Conservation (phyloP, 1,284 basidiomycete species). For the Naganishia albida region DNA sequence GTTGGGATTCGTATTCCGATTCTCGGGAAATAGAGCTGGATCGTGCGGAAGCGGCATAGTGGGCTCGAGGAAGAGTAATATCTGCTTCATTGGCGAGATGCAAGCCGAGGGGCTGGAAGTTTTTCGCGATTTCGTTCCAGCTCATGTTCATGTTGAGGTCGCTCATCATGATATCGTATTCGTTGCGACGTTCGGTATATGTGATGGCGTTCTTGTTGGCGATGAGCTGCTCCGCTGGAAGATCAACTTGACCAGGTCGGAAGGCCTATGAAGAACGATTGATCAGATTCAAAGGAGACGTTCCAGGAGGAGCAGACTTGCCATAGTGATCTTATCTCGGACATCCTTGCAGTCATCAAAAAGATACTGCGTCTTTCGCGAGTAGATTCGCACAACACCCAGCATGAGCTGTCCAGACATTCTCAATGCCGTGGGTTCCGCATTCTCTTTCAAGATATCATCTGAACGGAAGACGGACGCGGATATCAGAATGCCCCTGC, state of each 20-base stretch:
- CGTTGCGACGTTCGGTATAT: conserved; percentile 43
- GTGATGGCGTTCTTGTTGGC: conserved; percentile 71
- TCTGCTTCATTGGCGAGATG: conserved; percentile 79
- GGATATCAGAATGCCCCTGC: background rate
- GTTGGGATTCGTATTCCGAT: conserved; percentile 63
- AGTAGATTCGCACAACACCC: conserved; percentile 96
- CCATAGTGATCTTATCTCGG: conserved; percentile 91
- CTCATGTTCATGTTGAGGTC: conserved; percentile 22
- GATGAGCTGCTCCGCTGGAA: conserved; percentile 88
- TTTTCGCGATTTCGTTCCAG: conserved; percentile 37
- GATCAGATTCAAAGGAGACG: background rate
- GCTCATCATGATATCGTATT: conserved; percentile 41
- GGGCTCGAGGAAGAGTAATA: conserved; percentile 68
- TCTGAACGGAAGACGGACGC: conserved; percentile 56
- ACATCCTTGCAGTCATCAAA: conserved; percentile 98
- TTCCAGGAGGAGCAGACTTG: conserved; percentile 46
- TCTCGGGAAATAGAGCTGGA: conserved; percentile 45
- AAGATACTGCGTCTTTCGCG: conserved; percentile 94
- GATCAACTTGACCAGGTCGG: conserved; percentile 86
- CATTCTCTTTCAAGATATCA: conserved; percentile 77
- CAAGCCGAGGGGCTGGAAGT: conserved; percentile 62
- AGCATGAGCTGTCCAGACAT: conserved; percentile 92
- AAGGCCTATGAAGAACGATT: conserved; percentile 66
- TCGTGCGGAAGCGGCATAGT: conserved; percentile 48
- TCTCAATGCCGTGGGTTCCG: conserved; percentile 82